phyloP scores from a whole-genome alignment of 2,329 filamentous ascomycete species.

The Colletotrichum tamarilloi region DNA sequence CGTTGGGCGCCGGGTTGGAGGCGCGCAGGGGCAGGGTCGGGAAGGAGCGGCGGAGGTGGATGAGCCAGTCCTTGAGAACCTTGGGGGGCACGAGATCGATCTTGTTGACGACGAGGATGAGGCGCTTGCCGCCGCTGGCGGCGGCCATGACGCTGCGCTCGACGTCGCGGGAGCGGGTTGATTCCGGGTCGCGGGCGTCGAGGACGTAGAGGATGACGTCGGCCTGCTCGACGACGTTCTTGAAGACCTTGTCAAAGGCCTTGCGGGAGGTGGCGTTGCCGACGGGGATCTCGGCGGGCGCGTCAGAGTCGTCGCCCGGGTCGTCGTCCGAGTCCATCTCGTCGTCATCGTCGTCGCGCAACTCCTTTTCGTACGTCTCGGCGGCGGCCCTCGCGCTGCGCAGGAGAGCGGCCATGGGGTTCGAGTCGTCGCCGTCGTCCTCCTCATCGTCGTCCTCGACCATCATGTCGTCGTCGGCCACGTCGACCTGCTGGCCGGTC shows the following conservation, averaged over 20 bases:
- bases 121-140: slow-evolving; percentile 82
- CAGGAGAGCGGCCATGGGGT: slow-evolving; percentile 92
- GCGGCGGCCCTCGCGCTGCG: slow-evolving; percentile 86
- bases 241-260: slow-evolving; percentile 96
- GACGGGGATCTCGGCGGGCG: slow-evolving; percentile 61
- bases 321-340: slow-evolving; percentile 54
- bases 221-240: slow-evolving; percentile 87
- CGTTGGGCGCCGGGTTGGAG: slow-evolving; percentile 83
- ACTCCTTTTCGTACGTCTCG: slow-evolving; percentile 76
- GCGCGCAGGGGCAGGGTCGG: slow-evolving; percentile 91
- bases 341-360: slow-evolving; percentile 69
- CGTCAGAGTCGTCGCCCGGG: slow-evolving; percentile 67
- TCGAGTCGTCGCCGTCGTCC: slow-evolving; percentile 74
- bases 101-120: slow-evolving; percentile 96
- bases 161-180: slow-evolving; percentile 89
- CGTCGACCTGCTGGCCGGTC: slow-evolving; percentile 56
- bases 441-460: slow-evolving; percentile 63
- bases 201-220: slow-evolving; percentile 95
- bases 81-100: slow-evolving; percentile 88
- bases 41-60: slow-evolving; percentile 87
- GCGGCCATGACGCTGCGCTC: slow-evolving; percentile 94
- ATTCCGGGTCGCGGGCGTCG: slow-evolving; percentile 90
- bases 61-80: slow-evolving; percentile 86
- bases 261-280: slow-evolving; percentile 76
- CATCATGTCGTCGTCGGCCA: slow-evolving; percentile 58